Base-by-base conservation (phyloP, 805 yeast species). In the Yarrowia sp. region DNA sequence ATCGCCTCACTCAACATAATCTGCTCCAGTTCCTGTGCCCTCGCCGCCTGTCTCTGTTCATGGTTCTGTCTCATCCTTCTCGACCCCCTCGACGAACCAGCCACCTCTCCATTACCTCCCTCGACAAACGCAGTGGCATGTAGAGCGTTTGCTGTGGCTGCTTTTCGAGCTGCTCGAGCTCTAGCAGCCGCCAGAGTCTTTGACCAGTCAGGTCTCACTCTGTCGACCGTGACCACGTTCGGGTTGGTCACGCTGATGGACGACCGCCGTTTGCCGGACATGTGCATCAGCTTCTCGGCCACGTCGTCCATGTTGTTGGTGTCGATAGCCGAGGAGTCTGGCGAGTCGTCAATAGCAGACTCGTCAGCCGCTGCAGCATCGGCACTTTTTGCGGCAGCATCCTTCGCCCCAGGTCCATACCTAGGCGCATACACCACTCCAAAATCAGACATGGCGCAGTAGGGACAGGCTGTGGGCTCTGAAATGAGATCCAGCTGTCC, bases 121-220 rank as follows among this genome's bases (percentile, higher is more conserved):
- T 87, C 79, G 36, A 91, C 73, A 70, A 90, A 81, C 65, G 92
- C 91, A 11, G 96, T 86, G 1, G 96, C 92, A 75, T 93, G 98
- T 43, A 93, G 84, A 0, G 97, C 97, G 38, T 90, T 90, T 0
- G 98, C 98, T 13, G 96, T 90, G 0, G 98, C 98, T 0, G 97
- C 87, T 71, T 91, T 83, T 66, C 96, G 83, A 0, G 96, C 97
- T 39, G 91, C 77, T 68, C 86, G 86, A 66, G 86, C 82, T 61
- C 92, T 83, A 4, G 97, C 96, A 60, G 84, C 80, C 8, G 81
- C 79, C 55, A 93, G 81, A 68, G 86, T 88, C 17, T 80, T 76
- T 71, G 90, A 92, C 99, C 99, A 93, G 72, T 90, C 97, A 0
- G 99, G 98, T 61, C 98, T 81, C 45, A 93, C 89, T 68, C 75